Evolutionary conservation across 2,329 filamentous ascomycete species (phyloP), one percentile per base, ranked within the genome.

Genomic region (Pezicula radicicola): DNA sequence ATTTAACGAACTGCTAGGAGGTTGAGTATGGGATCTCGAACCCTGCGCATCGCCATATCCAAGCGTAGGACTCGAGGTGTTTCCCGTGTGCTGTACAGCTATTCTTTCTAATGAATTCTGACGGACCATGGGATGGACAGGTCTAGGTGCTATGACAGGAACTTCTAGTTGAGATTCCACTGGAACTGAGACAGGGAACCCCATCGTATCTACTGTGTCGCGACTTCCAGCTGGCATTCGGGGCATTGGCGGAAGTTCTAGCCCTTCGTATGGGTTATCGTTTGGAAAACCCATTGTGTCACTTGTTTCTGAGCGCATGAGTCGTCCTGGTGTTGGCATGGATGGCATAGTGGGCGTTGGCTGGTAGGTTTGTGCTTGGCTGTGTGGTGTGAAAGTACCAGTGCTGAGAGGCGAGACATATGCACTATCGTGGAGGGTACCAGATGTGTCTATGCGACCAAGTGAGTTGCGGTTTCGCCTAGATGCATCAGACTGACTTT

Each of bases 131-230:
- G 54, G 52, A 46, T 50, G 56, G 25, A 50, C 12, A 6, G 58
- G 58, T 19, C 25, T 50, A 10, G 58, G 58, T 10, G 58, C 41
- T 9, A 51, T 28, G 12, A 56, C 49, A 5, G 54, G 39, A 5
- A 28, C 46, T 16, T 48, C 50, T 30, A 45, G 13, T 40, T 28
- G 50, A 21, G 46, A 42, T 41, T 44, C 36, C 40, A 53, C n/a
- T 28, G 42, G 42, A 9, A 45, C 25, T 6, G 59, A 53, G 13
- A 59, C 51, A 5, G 59, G 58, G 37, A 60, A 59, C 5, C 56
- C 58, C 59, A 63, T 63, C 4, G 59, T 63, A 28, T 63, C 59
- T 51, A 45, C 27, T 15, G 42, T 45, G 28, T 45, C 42, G n/a
- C 42, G 25, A 16, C 28, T 45, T 16, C 21, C 12, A 15, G 42